Percentiles rank a stretch among this genome's conserved stretches.
Evolutionary conservation across 768 basidiomycete genomes (phyloP).

Genomic region (Amanita pallidorosea): DNA sequence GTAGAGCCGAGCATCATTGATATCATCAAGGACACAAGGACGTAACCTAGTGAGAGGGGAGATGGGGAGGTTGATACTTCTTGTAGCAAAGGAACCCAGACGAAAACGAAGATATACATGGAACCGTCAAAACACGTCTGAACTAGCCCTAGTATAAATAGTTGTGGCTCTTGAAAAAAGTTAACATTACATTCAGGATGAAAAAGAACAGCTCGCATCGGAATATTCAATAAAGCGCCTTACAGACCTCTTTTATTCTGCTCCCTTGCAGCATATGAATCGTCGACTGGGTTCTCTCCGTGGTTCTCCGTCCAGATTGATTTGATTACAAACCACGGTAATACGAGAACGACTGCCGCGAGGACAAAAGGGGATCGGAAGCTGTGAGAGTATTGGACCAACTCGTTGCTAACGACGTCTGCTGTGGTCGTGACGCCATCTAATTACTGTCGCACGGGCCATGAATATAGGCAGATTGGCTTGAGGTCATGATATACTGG

Average conservation of each 20-base stretch:
- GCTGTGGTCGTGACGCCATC: conserved; percentile 66
- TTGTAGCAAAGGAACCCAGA: conserved; percentile 73
- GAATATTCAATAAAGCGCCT: conserved; percentile 41
- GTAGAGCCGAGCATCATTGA: conserved; percentile 73
- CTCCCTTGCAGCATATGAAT: conserved; percentile 41
- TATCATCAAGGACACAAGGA: conserved; percentile 75
- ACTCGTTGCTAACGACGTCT: conserved; percentile 55
- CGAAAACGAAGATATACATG: conserved; percentile 79
- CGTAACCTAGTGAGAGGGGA: conserved; percentile 61
- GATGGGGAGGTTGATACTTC: conserved; percentile 32
- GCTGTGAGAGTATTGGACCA: conserved; percentile 39
- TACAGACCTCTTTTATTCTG: conserved; percentile 45
- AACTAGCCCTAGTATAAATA: conserved; percentile 57
- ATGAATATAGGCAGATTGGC: conserved; percentile 58
- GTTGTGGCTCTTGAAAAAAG: conserved; percentile 35
- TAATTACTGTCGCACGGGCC: conserved; percentile 60
- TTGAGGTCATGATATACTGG: conserved; percentile 36
- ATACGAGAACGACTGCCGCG: conserved; percentile 41
- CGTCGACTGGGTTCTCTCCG: conserved; percentile 30
- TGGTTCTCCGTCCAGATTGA: conserved; percentile 62
- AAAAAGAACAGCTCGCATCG: conserved; percentile 20
- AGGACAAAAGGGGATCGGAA: conserved; percentile 60
- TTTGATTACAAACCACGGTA: conserved; percentile 48
- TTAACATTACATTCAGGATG: background rate
- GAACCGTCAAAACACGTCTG: conserved; percentile 80